These are phyloP conservation scores for Poterioochromonas sp. DNA, from an alignment of 352 stramenopile genomes.

Conservation along the genomic window DNA sequence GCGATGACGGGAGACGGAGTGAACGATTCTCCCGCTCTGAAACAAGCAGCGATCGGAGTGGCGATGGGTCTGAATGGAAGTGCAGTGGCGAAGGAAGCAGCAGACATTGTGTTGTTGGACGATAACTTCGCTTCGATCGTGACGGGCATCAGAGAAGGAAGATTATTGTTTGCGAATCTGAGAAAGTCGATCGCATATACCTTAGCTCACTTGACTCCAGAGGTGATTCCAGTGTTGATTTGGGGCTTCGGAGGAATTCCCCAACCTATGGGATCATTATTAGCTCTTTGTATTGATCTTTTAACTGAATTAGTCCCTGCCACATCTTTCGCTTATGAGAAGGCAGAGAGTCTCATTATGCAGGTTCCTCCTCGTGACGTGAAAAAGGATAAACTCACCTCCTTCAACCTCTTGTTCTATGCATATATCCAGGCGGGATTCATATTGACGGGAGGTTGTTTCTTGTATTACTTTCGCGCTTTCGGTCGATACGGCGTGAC, in stretches of 20 bases:
- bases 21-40: conserved; percentile 88
- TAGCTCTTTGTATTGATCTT: conserved; percentile 43
- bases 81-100: conserved; percentile 73
- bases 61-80: conserved; percentile 72
- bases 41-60: conserved; percentile 85
- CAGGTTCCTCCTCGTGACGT: conserved; percentile 49
- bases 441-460: background rate
- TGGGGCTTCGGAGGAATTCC: conserved; percentile 57
- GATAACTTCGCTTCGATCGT: conserved; percentile 88
- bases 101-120: conserved; percentile 85
- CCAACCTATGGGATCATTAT: conserved; percentile 62
- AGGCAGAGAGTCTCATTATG: conserved; percentile 67
- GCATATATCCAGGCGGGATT: conserved; percentile 51
- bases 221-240: conserved; percentile 62
- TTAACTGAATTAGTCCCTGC: conserved; percentile 60
- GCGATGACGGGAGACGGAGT: conserved; percentile 63
- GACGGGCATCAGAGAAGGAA: conserved; percentile 69
- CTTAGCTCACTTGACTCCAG: conserved; percentile 69
- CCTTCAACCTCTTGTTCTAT: conserved; percentile 61
- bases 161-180: conserved; percentile 79
- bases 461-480: background rate
- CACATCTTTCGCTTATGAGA: conserved; percentile 67
- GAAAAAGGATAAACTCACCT: conserved; percentile 58
- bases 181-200: conserved; percentile 78
- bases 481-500: background rate